phyloP scores from a whole-genome alignment of 495 filamentous ascomycete genomes.

The Darksidea phi region DNA sequence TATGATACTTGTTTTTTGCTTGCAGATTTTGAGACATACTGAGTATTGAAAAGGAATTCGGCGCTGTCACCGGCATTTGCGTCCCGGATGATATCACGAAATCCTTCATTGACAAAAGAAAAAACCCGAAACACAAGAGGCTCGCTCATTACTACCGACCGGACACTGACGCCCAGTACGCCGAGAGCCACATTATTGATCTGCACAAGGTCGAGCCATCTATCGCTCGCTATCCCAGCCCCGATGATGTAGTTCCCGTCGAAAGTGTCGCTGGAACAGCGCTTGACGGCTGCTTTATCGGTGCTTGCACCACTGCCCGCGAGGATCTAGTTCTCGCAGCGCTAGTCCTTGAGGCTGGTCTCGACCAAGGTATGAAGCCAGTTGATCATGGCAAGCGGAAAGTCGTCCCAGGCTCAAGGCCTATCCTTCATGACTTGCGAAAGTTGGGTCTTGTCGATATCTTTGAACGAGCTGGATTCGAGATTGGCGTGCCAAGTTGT shows the following conservation, averaged over 20 bases:
- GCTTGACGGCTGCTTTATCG: conserved; percentile 52
- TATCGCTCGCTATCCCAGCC: conserved; percentile 47
- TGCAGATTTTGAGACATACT: conserved; percentile 18
- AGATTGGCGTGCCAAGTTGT: conserved; percentile 48
- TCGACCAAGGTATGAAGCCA: conserved; percentile 41
- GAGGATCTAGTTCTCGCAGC: conserved; percentile 50
- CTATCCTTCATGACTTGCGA: conserved; percentile 43
- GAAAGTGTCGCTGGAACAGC: conserved; percentile 36
- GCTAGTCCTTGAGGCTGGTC: conserved; percentile 44
- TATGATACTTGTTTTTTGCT: no score
- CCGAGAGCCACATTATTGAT: conserved; percentile 43
- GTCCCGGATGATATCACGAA: conserved; percentile 44
- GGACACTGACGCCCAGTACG: conserved; percentile 47
- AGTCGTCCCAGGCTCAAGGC: conserved; percentile 46
- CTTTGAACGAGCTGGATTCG: conserved; percentile 48
- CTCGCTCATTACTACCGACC: conserved; percentile 42
- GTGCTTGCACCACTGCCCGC: conserved; percentile 52
- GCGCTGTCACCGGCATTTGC: conserved; percentile 49
- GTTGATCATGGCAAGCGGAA: conserved; percentile 42
- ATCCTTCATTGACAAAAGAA: conserved; percentile 42
- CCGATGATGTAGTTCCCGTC: conserved; percentile 51
- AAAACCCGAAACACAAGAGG: conserved; percentile 40
- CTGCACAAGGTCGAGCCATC: conserved; percentile 44
- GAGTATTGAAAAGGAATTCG: conserved; percentile 44
- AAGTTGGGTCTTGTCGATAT: conserved; percentile 43